These are phyloP conservation scores for Jamesozyma piceae DNA, from an alignment of 805 yeast genomes.

Conservation along the genomic window DNA sequence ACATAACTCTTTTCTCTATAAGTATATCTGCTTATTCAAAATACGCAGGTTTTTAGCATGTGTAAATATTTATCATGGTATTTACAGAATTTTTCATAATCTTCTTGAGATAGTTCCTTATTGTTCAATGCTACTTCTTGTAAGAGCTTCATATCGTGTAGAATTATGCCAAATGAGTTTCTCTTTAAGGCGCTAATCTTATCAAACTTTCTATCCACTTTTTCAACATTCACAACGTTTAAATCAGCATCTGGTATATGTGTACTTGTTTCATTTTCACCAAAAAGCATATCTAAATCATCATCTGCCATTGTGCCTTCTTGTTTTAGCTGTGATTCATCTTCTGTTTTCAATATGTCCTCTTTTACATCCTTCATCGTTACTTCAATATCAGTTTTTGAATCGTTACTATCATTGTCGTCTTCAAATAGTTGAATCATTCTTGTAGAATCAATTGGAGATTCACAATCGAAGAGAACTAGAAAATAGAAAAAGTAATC, in stretches of 20 bases:
- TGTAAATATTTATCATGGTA: constrained; percentile 18
- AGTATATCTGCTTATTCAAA: constrained; percentile 9
- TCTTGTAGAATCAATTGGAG: constrained; percentile 16
- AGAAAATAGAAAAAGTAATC: constrained; percentile 27
- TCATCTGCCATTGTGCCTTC: constrained; percentile 19
- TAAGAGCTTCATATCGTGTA: constrained; percentile 15
- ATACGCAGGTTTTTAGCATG: constrained; percentile 19
- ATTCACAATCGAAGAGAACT: constrained; percentile 23
- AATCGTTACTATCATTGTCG: background rate
- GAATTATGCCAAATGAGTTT: constrained; percentile 21
- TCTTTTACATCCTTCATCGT: constrained; percentile 1
- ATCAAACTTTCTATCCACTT: constrained; percentile 2
- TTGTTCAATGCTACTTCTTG: constrained; percentile 12
- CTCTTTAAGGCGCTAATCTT: constrained; percentile 11
- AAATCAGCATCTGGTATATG: constrained; percentile 21
- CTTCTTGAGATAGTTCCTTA: constrained; percentile 11
- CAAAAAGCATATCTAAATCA: constrained; percentile 30
- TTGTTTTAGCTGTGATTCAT: constrained; percentile 3
- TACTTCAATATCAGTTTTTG: background rate
- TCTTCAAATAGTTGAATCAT: constrained; percentile 19
- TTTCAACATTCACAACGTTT: constrained; percentile 5
- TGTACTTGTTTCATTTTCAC: constrained; percentile 26
- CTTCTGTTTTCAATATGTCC: constrained; percentile 4
- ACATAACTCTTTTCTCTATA: no score
- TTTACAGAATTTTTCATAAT: constrained; percentile 12